Evolutionary conservation across 495 filamentous ascomycete genomes (phyloP), one percentile per base, ranked within the genome.

Genomic region (Neurospora sp.): DNA sequence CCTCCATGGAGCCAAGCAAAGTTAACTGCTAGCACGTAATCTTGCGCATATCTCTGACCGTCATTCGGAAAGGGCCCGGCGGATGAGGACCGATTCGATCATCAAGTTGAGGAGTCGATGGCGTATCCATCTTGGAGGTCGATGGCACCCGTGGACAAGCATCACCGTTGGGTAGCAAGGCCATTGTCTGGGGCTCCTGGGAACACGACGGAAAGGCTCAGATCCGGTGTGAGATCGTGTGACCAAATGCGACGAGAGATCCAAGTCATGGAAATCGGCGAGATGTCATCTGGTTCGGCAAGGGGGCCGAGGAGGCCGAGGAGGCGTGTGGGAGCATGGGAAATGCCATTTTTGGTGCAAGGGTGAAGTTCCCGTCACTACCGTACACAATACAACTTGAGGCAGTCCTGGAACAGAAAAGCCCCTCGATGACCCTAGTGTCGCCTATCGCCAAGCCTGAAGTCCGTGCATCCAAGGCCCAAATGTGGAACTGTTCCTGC

Each of bases 211-310:
- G 69, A 75, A 75, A 38, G 17, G 69, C 69, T 40, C 45, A 48
- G 71, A 69, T 75, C 68, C 73, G 70, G 71, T 40, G 59, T 68
- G 42, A 71, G 71, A 75, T 65, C 69, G 40, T 31, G 38, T 31
- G 38, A 12, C 71, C 71, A 76, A 70, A 71, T 45, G 53, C 6
- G 14, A 65, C 27, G 12, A 65, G 53, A 65, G 27, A 35, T 65
- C 22, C 53, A 65, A 22, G 53, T 31, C 53, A 61, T 61, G 22
- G 27, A 35, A 22, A 61, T 17, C 14, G 3, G 53, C 14, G 53
- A 65, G 6, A 35, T 35, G 27, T 37, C 53, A 35, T 65, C 53
- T 65, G 27, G 53, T 17, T 65, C 27, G 6, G 12, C 5, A 61
- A 31, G 22, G 27, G 16, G 53, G 9, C 48, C 53, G 35, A 69